Base-by-base conservation (phyloP, 2,329 filamentous ascomycete genomes). In the Ophiognomonia clavigignenti-juglandacearum region DNA sequence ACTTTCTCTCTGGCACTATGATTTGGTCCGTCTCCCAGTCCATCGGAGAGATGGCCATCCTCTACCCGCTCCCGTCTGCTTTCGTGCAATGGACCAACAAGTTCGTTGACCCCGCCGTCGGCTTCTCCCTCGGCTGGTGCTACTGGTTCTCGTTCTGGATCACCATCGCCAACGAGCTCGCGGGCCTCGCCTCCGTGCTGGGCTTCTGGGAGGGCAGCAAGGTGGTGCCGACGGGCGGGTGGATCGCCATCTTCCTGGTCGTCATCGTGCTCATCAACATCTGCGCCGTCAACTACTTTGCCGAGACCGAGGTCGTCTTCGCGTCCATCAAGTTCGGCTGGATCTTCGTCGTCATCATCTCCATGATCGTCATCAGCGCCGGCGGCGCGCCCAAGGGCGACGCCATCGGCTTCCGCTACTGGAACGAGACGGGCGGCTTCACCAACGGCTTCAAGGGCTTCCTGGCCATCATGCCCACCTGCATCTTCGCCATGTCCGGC, bases 401-500 rank as follows among this genome's bases (percentile, higher is more conserved):
- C 16, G 55, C 66, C 2, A 64, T 70, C 3, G 71, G 71, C 1
- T 73, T 73, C 58, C 59, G 64, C 4, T 73, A 72, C 58, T 73
- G 70, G 71, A 65, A 69, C 52, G 50, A 56, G 9, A 59, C 56
- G 34, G 58, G 68, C 24, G 32, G 54, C 7, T 72, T 72, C 51
- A 68, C 61, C 3, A 59, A 73, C 48, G 69, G 68, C 41, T 71
- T 72, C 62, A 70, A 68, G 48, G 70, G 69, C 3, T 75, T 81
- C 57, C 78, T 78, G 55, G 66, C 68, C 13, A 75, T 80, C n/a
- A 72, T 81, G 54, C 50, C 77, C 23, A 53, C 51, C 7, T 53
- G 51, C 26, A 53, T 72, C 13, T 81, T 81, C 58, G 73, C 77
- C 23, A 80, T 80, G 56, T 71, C 67, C 5, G 70, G 69, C 6